Conservation (phyloP, 805 yeast species). For the Lipomyces yamanashiensis region DNA sequence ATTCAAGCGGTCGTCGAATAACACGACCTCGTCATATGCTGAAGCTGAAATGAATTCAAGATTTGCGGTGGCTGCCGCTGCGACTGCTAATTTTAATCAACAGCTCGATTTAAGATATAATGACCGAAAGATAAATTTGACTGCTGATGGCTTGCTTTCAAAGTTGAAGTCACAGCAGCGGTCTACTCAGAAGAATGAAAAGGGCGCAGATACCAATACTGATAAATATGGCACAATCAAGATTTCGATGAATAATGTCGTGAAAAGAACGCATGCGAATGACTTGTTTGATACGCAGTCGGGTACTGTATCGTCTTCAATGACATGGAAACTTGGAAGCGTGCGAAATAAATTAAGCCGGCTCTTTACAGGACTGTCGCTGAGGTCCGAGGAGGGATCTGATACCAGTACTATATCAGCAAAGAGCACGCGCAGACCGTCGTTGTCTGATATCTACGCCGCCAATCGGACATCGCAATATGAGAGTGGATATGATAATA, state of each 20-base stretch:
- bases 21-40: background rate
- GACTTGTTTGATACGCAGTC: background rate
- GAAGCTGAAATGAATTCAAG: background rate
- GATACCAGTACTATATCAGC: background rate
- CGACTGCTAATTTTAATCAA: background rate
- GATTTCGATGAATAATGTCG: background rate
- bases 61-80: background rate
- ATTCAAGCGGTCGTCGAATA: background rate
- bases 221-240: constrained; percentile 1
- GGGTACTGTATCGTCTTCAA: background rate
- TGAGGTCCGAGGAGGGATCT: background rate
- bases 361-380: background rate
- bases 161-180: background rate
- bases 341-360: background rate
- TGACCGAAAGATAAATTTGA: too few species aligned
- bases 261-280: background rate
- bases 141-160: too few species aligned
- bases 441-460: background rate
- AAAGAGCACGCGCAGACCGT: background rate
- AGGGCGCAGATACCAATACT: background rate
- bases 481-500: background rate
- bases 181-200: background rate
- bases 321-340: background rate
- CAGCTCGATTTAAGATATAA: too few species aligned
- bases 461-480: background rate